Base-by-base conservation (phyloP, 768 basidiomycete species). In the Tylopilus plumbeoviolaceoides region DNA sequence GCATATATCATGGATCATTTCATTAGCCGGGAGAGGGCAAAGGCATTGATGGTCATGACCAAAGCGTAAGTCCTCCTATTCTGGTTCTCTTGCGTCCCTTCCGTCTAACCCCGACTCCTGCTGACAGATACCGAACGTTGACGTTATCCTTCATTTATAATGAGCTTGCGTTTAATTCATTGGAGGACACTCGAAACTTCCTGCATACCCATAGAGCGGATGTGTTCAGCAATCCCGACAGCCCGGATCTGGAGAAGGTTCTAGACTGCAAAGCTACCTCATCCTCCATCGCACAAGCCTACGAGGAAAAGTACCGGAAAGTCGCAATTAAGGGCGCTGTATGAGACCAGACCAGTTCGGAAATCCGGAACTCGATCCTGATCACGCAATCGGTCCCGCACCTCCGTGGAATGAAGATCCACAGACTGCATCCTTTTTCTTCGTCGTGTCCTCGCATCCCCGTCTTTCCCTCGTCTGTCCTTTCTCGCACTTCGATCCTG, bases 1-100 rank as follows among this genome's bases (percentile, higher is more conserved):
- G 94, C 83, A 49, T 98, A 98, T 70, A 93, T 99, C 64, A 97
- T 99, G 91, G 97, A 98, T 72, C 94, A 98, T 70, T 98, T 98
- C 69, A 88, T 98, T 63, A 83, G 85, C 63, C 81, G 97, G 62
- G 97, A 98, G 73, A 76, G 97, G 54, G 80, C 88, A 51, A 82
- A 83, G 54, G 94, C 93, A 2, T 69, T 99, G 55, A 82, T 92
- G 65, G 83, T 89, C 59, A 95, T 99, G 74, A 82, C 90, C 28
- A 97, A 89, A 81, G 89, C 91, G 97, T 98, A 61, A 64, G 95
- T 80, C 33, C 18, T 46, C 8, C 17, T 12, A 15, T n/a, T 10
- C 2, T 25, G 3, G 1, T 48, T n/a, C 15, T 21, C 7, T 23
- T 17, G 30, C 9, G 21, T 27, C 12, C 44, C 23, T 23, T 38